These are phyloP conservation scores for Chimonanthus praecox DNA, from an alignment of 164 flowering plant species.

Conservation along the genomic window DNA sequence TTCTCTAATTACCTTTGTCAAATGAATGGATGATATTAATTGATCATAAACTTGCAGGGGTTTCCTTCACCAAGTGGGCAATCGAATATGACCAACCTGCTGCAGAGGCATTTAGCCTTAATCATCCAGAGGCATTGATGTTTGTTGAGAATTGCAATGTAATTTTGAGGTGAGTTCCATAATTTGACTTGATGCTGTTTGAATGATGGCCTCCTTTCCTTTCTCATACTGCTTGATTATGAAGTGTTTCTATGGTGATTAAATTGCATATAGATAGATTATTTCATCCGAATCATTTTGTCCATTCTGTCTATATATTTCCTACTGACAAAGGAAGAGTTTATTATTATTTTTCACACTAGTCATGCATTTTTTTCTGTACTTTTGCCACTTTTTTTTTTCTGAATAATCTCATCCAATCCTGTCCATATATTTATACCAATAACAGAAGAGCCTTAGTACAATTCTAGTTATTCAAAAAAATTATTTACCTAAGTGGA, in stretches of 20 bases:
- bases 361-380: not conserved
- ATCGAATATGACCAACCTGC: conserved; percentile 96
- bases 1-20: not conserved
- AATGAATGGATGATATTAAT: not conserved
- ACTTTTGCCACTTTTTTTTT: not conserved
- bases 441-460: too few species aligned
- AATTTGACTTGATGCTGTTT: not conserved
- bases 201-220: not conserved
- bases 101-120: conserved; percentile 77
- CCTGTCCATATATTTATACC: too few species aligned
- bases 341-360: not conserved
- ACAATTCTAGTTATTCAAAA: too few species aligned
- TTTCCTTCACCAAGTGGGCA: conserved; percentile 80
- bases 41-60: conserved; percentile 43
- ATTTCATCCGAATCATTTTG: not conserved
- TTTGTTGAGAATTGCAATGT: conserved; percentile 88
- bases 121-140: conserved; percentile 68
- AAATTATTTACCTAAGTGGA: not conserved
- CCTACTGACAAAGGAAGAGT: not conserved
- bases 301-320: not conserved
- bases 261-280: not conserved
- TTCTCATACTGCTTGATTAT: not conserved
- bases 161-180: conserved; percentile 45
- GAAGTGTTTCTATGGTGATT: not conserved
- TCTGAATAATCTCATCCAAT: too few species aligned